phyloP scores from a whole-genome alignment of 805 yeast genomes.

The Ogataea ganodermae region DNA sequence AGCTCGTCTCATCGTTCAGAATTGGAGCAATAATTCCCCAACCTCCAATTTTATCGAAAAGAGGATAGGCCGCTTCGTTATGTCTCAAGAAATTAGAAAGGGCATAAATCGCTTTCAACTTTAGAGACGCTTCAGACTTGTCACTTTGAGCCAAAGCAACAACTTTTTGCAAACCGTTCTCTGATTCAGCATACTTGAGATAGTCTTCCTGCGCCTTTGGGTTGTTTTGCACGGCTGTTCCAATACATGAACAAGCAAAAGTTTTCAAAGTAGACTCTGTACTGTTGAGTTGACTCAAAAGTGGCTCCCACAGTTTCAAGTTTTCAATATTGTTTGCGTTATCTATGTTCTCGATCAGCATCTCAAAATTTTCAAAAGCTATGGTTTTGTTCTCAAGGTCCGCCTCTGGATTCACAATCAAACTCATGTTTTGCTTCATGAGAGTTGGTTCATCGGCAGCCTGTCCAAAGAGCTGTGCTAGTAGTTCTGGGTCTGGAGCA shows the following conservation, averaged over 20 bases:
- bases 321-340: slow-evolving; percentile 92
- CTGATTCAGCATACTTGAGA: slow-evolving; percentile 44
- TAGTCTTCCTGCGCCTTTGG: slow-evolving; percentile 71
- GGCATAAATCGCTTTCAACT: slow-evolving; percentile 75
- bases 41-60: slow-evolving; percentile 61
- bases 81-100: slow-evolving; percentile 74
- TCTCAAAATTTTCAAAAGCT: slow-evolving; percentile 89
- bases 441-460: slow-evolving; percentile 76
- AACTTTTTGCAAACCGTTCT: slow-evolving; percentile 47
- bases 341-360: slow-evolving; percentile 89
- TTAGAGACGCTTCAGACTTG: slow-evolving; percentile 34
- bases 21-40: slow-evolving; percentile 51
- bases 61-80: slow-evolving; percentile 52
- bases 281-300: slow-evolving; percentile 55
- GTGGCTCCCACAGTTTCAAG: slow-evolving; percentile 74
- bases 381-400: slow-evolving; percentile 63
- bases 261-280: slow-evolving; percentile 49
- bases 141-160: slow-evolving; percentile 41
- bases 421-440: slow-evolving; percentile 75
- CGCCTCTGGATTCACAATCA: slow-evolving; percentile 59
- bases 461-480: slow-evolving; percentile 76
- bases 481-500: slow-evolving; percentile 73
- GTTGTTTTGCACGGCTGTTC: slow-evolving; percentile 93
- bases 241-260: slow-evolving; percentile 72
- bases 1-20: slow-evolving; percentile 13